Conservation (phyloP, 352 stramenopile species). For the Thraustotheca clavata region DNA sequence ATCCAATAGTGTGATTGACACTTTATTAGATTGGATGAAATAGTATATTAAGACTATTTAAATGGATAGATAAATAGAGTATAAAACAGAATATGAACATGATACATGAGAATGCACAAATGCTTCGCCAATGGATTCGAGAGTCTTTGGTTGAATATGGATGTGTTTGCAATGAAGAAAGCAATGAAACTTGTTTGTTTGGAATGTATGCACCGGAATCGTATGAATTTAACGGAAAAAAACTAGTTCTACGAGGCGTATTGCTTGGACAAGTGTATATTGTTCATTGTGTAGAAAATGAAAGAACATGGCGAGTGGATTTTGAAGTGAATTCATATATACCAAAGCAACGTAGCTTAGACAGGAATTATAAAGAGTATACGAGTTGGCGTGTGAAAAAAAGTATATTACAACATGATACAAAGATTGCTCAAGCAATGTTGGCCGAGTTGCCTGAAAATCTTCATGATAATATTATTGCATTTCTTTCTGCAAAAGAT, state of each 20-base stretch:
- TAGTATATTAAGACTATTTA: no score
- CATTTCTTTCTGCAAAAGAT: neutral
- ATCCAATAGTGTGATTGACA: no score
- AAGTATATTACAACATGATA: neutral
- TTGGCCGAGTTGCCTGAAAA: neutral
- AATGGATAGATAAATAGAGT: no score
- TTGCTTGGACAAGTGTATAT: neutral
- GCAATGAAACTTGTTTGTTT: neutral
- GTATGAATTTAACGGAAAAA: neutral
- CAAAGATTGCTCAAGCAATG: neutral
- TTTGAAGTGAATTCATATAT: slow-evolving; percentile 8
- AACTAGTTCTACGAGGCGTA: slow-evolving; percentile 1
- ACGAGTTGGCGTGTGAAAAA: slow-evolving; percentile 10
- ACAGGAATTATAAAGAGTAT: neutral
- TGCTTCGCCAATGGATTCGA: slow-evolving; percentile 5
- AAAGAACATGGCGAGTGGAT: slow-evolving; percentile 5
- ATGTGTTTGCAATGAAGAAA: neutral
- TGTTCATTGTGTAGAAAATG: neutral
- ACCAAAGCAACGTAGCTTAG: neutral
- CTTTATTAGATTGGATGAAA: no score
- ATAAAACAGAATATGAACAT: no score
- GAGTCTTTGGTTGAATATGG: slow-evolving; percentile 3
- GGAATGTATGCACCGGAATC: slow-evolving; percentile 9
- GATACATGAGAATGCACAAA: no score
- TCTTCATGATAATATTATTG: neutral